Conservation (phyloP, 192 early-diverging fungal species). For the Coemansia reversa region DNA sequence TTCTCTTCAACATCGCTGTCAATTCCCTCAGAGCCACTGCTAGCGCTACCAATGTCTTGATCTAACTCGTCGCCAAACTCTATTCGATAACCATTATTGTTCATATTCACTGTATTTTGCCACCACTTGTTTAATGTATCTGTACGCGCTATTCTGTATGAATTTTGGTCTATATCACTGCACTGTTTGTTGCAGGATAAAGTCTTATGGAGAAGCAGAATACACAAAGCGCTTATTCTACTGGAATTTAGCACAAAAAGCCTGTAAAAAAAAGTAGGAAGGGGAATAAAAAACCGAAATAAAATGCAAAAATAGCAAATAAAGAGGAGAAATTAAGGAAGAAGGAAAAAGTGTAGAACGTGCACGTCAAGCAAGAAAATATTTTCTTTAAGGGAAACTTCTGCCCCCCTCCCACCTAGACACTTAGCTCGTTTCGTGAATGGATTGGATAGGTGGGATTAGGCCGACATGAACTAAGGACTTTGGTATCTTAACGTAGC, state of each 20-base stretch:
- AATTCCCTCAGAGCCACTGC: slow-evolving; percentile 30
- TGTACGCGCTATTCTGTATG: neutral
- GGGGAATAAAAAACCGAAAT: neutral
- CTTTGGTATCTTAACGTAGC: neutral
- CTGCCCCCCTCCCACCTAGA: neutral
- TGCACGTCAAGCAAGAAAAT: slow-evolving; percentile 3
- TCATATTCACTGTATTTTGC: slow-evolving; percentile 3
- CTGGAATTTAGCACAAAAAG: neutral
- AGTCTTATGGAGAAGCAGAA: neutral
- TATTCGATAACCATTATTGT: slow-evolving; percentile 2
- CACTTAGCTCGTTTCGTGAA: neutral
- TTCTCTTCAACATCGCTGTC: slow-evolving; percentile 50
- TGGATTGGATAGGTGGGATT: neutral
- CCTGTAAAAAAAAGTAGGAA: neutral
- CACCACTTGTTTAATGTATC: neutral
- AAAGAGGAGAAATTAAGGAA: neutral
- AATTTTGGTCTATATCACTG: neutral
- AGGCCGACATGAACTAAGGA: no score
- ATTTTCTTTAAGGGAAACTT: neutral
- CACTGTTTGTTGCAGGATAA: neutral
- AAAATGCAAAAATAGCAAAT: slow-evolving; percentile 4
- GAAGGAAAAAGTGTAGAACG: neutral
- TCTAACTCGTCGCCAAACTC: slow-evolving; percentile 6
- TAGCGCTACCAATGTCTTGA: slow-evolving; percentile 1
- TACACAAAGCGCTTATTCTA: neutral